Conservation (phyloP, 768 basidiomycete species). For the Boletus pseudopeckii region DNA sequence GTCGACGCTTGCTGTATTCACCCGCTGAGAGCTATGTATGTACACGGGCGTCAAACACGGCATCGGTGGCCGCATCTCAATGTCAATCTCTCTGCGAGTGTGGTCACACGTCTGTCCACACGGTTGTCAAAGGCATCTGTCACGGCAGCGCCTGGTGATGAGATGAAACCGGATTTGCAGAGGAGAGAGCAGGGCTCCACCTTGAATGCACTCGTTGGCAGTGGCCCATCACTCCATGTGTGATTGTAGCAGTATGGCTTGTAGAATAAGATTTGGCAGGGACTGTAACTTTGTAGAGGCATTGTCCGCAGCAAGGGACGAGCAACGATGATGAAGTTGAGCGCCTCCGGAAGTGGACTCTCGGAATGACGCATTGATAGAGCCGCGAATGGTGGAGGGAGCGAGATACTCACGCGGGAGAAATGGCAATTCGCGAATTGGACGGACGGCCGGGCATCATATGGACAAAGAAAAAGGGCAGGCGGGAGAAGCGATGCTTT, state of each 20-base stretch:
- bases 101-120: background rate
- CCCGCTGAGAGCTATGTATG: background rate
- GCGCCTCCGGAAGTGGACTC: background rate
- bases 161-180: background rate
- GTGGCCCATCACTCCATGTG: background rate
- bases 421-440: background rate
- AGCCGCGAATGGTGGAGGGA: background rate
- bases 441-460: constrained; percentile 4
- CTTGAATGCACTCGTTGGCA: background rate
- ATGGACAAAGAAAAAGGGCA: background rate
- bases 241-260: constrained; percentile 11
- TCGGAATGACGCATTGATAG: background rate
- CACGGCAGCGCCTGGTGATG: background rate
- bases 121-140: background rate
- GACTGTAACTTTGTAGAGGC: background rate
- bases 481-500: background rate
- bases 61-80: background rate
- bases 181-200: background rate
- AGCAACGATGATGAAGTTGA: background rate
- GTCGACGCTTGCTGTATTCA: background rate
- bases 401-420: background rate
- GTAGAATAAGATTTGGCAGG: background rate
- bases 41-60: background rate
- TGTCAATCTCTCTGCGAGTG: background rate
- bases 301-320: background rate